Base-by-base conservation (phyloP, 192 early-diverging fungal genomes). In the Podila horticola region DNA sequence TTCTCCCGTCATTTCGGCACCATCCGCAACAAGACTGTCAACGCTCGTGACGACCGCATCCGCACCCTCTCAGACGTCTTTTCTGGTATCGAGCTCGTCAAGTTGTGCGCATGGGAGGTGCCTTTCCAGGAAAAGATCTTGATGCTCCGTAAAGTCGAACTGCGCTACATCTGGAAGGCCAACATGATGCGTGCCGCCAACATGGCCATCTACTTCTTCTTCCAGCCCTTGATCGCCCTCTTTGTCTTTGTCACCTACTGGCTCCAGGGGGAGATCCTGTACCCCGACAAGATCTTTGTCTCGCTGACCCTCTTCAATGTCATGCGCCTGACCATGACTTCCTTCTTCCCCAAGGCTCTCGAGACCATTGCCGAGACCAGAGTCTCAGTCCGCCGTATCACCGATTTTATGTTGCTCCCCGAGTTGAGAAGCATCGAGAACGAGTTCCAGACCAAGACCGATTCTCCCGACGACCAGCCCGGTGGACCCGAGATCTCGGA, bases 201-300 rank as follows among this genome's bases (percentile, higher is more conserved):
- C 58, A 76, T 77, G 71, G 82, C 75, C 51, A 72, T 84, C 52
- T 84, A 73, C 67, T 84, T 84, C 22, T 84, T 75, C 71, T 84
- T 84, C 71, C 75, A 68, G 26, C 67, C 82, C 31, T 64, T 84
- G 66, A 76, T 66, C 49, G 74, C 74, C 17, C 57, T 77, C 20
- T 69, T 71, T 59, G 69, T 73, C 41, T 84, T 84, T 73, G 59
- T 76, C 49, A 76, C 74, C 5, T 84, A 58, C 49, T 84, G 82
- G 82, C 58, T 76, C n/a, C 82, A 74, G 10, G 67, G 58, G 31
- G 63, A 71, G 61, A 34, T 31, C 0, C 31, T 84, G 64, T 34
- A 19, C 1, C 82, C 82, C 0, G 82, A 84, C 74, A 84, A 76
- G 59, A 67, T 84, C 58, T 84, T 84, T 69, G 69, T 76, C 11